These are phyloP conservation scores for Arachis stenosperma DNA, from an alignment of 306 rosid genomes.

Conservation along the genomic window DNA sequence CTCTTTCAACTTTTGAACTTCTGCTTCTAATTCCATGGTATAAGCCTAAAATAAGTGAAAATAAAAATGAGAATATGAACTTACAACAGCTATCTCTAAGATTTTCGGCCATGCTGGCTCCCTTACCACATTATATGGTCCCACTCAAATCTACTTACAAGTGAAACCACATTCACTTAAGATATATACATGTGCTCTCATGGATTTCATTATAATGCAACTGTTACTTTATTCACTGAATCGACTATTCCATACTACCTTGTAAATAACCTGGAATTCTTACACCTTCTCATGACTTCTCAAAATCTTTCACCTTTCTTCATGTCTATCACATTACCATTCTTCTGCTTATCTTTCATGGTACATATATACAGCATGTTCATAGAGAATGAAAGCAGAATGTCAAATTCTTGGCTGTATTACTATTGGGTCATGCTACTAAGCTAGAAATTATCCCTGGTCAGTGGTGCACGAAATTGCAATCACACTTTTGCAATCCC, in stretches of 20 bases:
- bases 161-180: constrained; percentile 36
- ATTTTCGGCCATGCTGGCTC: constrained; percentile 1
- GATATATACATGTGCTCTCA: constrained; percentile 27
- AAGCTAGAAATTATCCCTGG: too few relatives aligned
- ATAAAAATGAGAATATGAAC: constrained; percentile 30
- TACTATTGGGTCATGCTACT: constrained; percentile 14
- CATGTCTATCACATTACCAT: constrained; percentile 69
- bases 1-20: constrained; percentile 87
- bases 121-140: constrained; percentile 30
- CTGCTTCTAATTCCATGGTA: constrained; percentile 96
- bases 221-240: constrained; percentile 39
- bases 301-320: constrained; percentile 65
- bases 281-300: constrained; percentile 63
- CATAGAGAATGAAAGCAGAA: constrained; percentile 64
- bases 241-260: constrained; percentile 62
- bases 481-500: too few relatives aligned
- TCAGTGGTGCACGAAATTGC: too few relatives aligned
- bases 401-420: constrained; percentile 55
- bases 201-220: constrained; percentile 43
- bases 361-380: constrained; percentile 47
- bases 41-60: constrained; percentile 72
- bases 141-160: constrained; percentile 32
- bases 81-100: constrained; percentile 10
- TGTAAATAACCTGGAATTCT: constrained; percentile 56
- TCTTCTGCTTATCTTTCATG: constrained; percentile 62